A percentile compares a stretch with the other conserved stretches of the same genome.
These are phyloP conservation scores for Austropuccinia psidii DNA, from an alignment of 1,284 basidiomycete genomes.

Conservation along the genomic window DNA sequence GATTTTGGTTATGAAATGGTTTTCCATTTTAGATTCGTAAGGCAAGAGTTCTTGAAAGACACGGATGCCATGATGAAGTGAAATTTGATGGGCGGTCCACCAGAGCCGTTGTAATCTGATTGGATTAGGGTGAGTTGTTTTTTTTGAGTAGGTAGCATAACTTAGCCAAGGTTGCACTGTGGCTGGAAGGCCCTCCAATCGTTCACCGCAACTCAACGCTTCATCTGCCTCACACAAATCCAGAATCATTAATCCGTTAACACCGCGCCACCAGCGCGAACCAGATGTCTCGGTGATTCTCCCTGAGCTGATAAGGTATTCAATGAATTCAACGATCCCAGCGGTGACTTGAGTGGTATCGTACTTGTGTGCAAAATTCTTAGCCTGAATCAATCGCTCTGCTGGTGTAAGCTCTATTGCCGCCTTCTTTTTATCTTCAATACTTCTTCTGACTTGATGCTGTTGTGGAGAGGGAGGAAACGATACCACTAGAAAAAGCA, in stretches of 20 bases:
- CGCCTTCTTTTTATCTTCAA: too few relatives aligned
- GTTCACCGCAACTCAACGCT: background rate
- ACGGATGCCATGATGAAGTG: constrained; percentile 5
- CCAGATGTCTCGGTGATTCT: background rate
- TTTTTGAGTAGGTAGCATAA: background rate
- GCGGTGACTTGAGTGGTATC: background rate
- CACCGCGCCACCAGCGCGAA: constrained; percentile 17
- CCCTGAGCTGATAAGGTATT: constrained; percentile 16
- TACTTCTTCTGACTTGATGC: too few relatives aligned
- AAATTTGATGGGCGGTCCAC: constrained; percentile 22
- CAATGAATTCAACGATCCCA: constrained; percentile 10
- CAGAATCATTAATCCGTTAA: constrained; percentile 14
- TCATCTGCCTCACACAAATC: constrained; percentile 14
- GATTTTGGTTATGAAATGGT: constrained; percentile 3
- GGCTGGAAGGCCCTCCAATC: background rate
- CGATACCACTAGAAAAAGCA: too few relatives aligned
- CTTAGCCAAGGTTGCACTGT: constrained; percentile 11
- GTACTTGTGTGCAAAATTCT: background rate
- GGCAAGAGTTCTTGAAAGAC: background rate
- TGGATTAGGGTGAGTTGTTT: background rate
- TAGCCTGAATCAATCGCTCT: background rate
- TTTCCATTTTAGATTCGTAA: constrained; percentile 5
- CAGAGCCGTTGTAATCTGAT: background rate
- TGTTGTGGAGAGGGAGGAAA: too few relatives aligned
- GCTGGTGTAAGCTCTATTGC: background rate